Percentiles rank a stretch among this genome's conserved stretches.
phyloP scores from a whole-genome alignment of 2,329 filamentous ascomycete genomes.

The Calonectria henricotiae region DNA sequence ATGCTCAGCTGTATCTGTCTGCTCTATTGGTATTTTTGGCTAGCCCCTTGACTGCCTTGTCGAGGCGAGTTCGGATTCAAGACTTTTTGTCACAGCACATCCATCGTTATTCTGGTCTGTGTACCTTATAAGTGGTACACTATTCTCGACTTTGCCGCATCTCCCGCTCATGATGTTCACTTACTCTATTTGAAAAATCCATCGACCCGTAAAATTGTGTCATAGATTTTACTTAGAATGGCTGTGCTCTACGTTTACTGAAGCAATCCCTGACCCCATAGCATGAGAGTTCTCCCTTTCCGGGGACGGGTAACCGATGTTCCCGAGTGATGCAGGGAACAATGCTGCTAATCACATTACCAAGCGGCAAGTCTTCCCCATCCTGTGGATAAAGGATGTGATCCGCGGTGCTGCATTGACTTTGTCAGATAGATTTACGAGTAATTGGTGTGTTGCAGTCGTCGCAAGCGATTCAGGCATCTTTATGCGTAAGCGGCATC shows the following conservation, averaged over 20 bases:
- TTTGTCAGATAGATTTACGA: conserved; percentile 22
- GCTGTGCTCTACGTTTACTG: conserved; percentile 1
- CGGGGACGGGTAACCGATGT: background rate
- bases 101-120: background rate
- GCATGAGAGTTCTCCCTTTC: background rate
- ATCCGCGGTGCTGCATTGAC: conserved; percentile 20
- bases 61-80: too few relatives aligned
- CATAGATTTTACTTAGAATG: background rate
- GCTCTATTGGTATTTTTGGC: too few relatives aligned
- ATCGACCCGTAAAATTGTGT: background rate
- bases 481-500: conserved; percentile 11
- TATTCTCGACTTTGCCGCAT: conserved; percentile 12
- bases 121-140: conserved; percentile 10
- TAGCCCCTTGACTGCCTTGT: too few relatives aligned
- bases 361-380: conserved; percentile 21
- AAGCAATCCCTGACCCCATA: conserved; percentile 6
- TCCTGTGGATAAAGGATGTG: conserved; percentile 9
- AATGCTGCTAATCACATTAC: conserved; percentile 30
- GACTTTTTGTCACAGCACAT: background rate
- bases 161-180: conserved; percentile 2
- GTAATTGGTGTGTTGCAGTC: conserved; percentile 32
- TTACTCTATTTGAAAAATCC: conserved; percentile 12
- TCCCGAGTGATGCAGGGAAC: conserved; percentile 4
- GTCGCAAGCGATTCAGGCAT: conserved; percentile 18
- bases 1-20: too few relatives aligned